A percentile compares a stretch with the other conserved stretches of the same genome.
Conservation (phyloP, 2,329 filamentous ascomycete genomes). For the Sphaerulina vaccinii region DNA sequence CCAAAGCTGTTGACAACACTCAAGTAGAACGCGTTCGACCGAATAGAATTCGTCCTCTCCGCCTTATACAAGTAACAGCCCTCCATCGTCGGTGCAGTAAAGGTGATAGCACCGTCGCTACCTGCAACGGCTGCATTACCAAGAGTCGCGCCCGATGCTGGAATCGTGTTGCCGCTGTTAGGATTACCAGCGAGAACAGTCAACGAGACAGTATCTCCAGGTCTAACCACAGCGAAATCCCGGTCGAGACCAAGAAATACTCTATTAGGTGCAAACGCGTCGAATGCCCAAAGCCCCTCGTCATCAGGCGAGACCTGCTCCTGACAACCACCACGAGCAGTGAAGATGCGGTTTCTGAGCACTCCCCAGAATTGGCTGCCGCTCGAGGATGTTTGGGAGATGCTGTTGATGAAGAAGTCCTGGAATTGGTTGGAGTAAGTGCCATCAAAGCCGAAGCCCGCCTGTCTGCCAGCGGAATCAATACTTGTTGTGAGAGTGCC, state of each 20-base stretch:
- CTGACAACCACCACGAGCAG: constrained; percentile 21
- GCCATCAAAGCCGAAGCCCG: constrained; percentile 25
- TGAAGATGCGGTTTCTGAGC: constrained; percentile 20
- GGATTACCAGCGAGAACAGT: background rate
- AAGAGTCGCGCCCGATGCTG: constrained; percentile 11
- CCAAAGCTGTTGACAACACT: constrained; percentile 7
- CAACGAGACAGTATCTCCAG: constrained; percentile 3
- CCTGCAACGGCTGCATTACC: constrained; percentile 9
- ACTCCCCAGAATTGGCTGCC: constrained; percentile 24
- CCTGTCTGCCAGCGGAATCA: constrained; percentile 15
- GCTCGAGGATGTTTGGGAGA: constrained; percentile 2
- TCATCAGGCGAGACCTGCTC: constrained; percentile 1
- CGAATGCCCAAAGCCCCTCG: constrained; percentile 13
- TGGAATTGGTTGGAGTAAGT: constrained; percentile 15
- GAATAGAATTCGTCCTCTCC: background rate
- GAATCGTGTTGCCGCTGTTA: background rate
- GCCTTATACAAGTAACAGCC: constrained; percentile 27
- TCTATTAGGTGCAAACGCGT: constrained; percentile 14
- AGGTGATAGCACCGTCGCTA: constrained; percentile 9
- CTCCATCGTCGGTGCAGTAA: constrained; percentile 16
- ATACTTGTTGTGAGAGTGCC: constrained; percentile 25
- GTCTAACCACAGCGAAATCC: constrained; percentile 1
- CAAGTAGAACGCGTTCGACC: constrained; percentile 20
- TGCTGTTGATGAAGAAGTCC: constrained; percentile 27
- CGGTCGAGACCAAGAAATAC: constrained; percentile 3